These are phyloP conservation scores for Termitomyces sp. DNA, from an alignment of 768 basidiomycete species.

Conservation along the genomic window DNA sequence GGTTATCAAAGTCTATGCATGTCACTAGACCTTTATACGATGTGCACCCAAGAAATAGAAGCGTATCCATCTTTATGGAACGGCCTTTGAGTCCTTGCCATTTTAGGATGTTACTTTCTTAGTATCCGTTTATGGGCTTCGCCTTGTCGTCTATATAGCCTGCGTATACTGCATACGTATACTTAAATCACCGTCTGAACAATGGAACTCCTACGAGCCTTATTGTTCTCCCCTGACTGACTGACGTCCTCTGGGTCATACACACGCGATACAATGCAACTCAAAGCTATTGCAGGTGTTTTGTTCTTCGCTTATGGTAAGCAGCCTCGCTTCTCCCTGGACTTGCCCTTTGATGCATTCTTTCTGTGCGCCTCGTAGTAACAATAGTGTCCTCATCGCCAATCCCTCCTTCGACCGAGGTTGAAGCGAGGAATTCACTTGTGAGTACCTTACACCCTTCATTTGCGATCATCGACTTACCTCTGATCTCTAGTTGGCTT, in stretches of 20 bases:
- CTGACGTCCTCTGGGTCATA: not conserved
- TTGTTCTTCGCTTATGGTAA: slow-evolving; percentile 27
- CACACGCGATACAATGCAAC: slow-evolving; percentile 24
- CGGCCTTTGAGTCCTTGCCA: not conserved
- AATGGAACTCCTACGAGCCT: slow-evolving; percentile 4
- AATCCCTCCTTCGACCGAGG: slow-evolving; percentile 21
- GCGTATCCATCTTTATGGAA: not conserved
- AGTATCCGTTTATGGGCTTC: slow-evolving; percentile 17
- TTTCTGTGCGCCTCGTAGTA: slow-evolving; percentile 16
- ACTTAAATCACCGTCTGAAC: slow-evolving; percentile 9
- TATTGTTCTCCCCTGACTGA: slow-evolving; percentile 11
- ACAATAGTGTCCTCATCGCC: slow-evolving; percentile 25
- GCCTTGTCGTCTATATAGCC: slow-evolving; percentile 17
- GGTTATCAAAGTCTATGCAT: not conserved
- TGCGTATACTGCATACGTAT: slow-evolving; percentile 5
- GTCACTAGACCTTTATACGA: not conserved
- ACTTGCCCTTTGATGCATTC: not conserved
- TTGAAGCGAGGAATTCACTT: slow-evolving; percentile 15
- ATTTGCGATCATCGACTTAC: not conserved
- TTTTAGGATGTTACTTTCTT: slow-evolving; percentile 20
- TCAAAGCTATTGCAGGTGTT: slow-evolving; percentile 20
- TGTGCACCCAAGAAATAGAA: not conserved
- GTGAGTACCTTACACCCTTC: not conserved
- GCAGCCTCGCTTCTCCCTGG: slow-evolving; percentile 5
- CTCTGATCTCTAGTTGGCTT: not conserved